Conservation (phyloP, 306 rosid species). For the Cajanus cajan region DNA sequence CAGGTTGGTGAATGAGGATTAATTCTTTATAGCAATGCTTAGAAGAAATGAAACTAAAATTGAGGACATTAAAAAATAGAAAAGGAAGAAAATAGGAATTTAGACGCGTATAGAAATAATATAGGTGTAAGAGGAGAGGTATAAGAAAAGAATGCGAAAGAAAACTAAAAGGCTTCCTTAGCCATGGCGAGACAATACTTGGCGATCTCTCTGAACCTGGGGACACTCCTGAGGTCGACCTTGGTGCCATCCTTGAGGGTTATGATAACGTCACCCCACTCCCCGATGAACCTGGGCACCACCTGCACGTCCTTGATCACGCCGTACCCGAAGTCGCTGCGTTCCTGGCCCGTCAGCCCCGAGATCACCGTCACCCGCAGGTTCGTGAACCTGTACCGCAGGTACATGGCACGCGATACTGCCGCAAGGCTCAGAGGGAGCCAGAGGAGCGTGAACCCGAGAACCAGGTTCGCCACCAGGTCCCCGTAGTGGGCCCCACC, state of each 20-base stretch:
- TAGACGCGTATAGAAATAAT: no score
- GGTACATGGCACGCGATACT: conserved; percentile 63
- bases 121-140: no score
- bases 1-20: no score
- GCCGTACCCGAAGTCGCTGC: conserved; percentile 76
- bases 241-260: conserved; percentile 85
- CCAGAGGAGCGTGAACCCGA: conserved; percentile 89
- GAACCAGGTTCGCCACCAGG: conserved; percentile 62
- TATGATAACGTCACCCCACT: conserved; percentile 90
- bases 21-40: no score
- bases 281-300: conserved; percentile 87
- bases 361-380: conserved; percentile 83
- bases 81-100: no score
- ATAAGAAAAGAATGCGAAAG: background rate
- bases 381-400: conserved; percentile 90
- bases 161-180: conserved; percentile 57
- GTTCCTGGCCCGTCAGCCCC: conserved; percentile 79
- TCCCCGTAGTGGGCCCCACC: conserved; percentile 98
- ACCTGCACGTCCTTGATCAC: conserved; percentile 89
- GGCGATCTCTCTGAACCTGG: conserved; percentile 81
- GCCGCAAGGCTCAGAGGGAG: conserved; percentile 85
- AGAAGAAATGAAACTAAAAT: no score
- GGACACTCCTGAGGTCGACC: conserved; percentile 86
- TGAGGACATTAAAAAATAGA: no score
- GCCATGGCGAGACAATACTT: conserved; percentile 75